These are phyloP conservation scores for Aurantiochytrium sp. DNA, from an alignment of 108 stramenopile genomes.

Conservation along the genomic window DNA sequence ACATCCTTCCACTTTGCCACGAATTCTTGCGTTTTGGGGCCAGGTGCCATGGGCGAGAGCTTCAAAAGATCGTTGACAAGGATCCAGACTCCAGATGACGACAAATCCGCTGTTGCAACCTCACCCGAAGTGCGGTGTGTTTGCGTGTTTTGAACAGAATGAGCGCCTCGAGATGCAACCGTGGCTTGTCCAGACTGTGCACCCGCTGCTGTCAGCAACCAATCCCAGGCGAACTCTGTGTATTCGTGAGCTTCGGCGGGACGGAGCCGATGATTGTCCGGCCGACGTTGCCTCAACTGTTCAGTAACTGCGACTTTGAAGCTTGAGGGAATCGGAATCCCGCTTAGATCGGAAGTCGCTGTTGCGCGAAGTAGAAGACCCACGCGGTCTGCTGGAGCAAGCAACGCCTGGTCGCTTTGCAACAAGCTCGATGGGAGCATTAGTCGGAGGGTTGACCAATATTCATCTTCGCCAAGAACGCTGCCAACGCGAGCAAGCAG, in stretches of 20 bases:
- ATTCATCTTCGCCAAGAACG: background rate
- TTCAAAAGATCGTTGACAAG: background rate
- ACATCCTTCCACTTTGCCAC: background rate
- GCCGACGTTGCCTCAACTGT: background rate
- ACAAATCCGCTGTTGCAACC: too few species aligned
- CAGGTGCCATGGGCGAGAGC: background rate
- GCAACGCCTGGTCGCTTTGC: background rate
- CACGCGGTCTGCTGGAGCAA: background rate
- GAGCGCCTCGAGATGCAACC: too few species aligned
- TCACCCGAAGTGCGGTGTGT: too few species aligned
- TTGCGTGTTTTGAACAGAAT: too few species aligned
- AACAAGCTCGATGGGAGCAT: background rate
- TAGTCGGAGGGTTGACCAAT: background rate
- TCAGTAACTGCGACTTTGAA: background rate
- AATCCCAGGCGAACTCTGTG: background rate
- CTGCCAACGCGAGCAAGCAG: background rate
- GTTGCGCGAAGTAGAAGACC: background rate
- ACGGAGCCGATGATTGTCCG: background rate
- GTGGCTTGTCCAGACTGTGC: background rate
- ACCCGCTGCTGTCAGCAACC: background rate
- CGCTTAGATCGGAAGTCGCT: too few species aligned
- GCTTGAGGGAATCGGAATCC: too few species aligned
- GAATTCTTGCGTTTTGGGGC: background rate
- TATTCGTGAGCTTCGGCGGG: background rate
- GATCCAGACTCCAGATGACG: background rate